These are phyloP conservation scores for Pythium grandisporangium DNA, from an alignment of 352 stramenopile species.

Conservation along the genomic window DNA sequence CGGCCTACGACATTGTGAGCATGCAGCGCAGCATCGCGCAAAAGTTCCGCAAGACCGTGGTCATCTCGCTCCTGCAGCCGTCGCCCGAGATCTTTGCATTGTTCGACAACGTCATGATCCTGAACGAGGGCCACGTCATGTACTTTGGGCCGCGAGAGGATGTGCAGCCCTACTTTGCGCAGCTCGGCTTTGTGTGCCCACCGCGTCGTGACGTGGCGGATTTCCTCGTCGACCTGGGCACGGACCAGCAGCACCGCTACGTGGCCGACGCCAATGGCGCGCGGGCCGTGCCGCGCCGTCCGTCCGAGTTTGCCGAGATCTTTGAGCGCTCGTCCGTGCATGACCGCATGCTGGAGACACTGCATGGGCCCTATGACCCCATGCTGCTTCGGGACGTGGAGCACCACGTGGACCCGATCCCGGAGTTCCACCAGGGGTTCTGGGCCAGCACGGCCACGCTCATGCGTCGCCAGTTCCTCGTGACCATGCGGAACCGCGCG, in stretches of 20 bases:
- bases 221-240: conserved; percentile 15
- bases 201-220: conserved; percentile 13
- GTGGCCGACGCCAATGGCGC: neutral
- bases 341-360: conserved; percentile 38
- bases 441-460: conserved; percentile 3
- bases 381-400: conserved; percentile 70
- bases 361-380: conserved; percentile 85
- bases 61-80: conserved; percentile 20
- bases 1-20: conserved; percentile 85
- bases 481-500: conserved; percentile 31
- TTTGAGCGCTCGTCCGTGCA: conserved; percentile 12
- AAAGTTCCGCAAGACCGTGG: conserved; percentile 19
- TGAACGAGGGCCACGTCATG: conserved; percentile 14
- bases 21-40: conserved; percentile 25
- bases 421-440: conserved; percentile 10
- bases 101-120: conserved; percentile 15
- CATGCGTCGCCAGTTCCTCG: conserved; percentile 28
- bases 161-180: conserved; percentile 12
- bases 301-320: conserved; percentile 13
- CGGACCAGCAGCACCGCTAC: conserved; percentile 11
- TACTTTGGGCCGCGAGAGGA: conserved; percentile 15
- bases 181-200: conserved; percentile 13
- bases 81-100: conserved; percentile 16
- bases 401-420: conserved; percentile 1
- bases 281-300: neutral